Base-by-base conservation (phyloP, 2,329 filamentous ascomycete species). In the Paraphoma chrysanthemicola region DNA sequence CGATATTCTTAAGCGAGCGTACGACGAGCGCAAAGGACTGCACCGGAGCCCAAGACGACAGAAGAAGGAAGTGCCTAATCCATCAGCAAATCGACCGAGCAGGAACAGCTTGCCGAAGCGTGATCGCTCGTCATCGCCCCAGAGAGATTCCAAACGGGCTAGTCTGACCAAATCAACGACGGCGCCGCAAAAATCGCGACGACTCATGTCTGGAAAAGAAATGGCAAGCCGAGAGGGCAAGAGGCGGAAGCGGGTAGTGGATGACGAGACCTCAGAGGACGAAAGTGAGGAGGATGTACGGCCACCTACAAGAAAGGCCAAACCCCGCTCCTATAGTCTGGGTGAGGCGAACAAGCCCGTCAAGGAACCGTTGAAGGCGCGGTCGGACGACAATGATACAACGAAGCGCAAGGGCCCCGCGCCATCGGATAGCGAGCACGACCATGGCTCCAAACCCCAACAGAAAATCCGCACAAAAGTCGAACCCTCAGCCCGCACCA, bases 1-100 rank as follows among this genome's bases (percentile, higher is more conserved):
- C 62, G 86, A 92, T 43, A 81, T 96, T 53, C 77, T 99, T 47
- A 93, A 93, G 73, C 84, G 88, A 39, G 86, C 90, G 3, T 93
- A 88, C 63, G 89, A 93, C 54, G 84, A 85, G 30, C 86, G 68
- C 45, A 68, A 63, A 14, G 48, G 46, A 23, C 66, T 60, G 7
- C 74, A 75, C 48, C 69, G 66, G 51, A 78, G 74, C 52, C 74
- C 74, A 7, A 68, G 69, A 48, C 65, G 73, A 45, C 59, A 44
- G 46, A 73, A 73, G 62, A 77, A 74, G 53, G 73, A 76, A 45
- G 54, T 70, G 17, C 72, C 72, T 2, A 66, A 65, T 36, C 54
- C 64, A 46, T 47, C 66, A 14, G 63, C 57, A 31, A 60, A 63
- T 7, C 74, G 72, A 23, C 55, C 68, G 59, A 77, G 75, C 56